Percentiles rank a stretch among this genome's conserved stretches.
Conservation (phyloP, 768 basidiomycete genomes). For the Amylocystis lapponica region DNA sequence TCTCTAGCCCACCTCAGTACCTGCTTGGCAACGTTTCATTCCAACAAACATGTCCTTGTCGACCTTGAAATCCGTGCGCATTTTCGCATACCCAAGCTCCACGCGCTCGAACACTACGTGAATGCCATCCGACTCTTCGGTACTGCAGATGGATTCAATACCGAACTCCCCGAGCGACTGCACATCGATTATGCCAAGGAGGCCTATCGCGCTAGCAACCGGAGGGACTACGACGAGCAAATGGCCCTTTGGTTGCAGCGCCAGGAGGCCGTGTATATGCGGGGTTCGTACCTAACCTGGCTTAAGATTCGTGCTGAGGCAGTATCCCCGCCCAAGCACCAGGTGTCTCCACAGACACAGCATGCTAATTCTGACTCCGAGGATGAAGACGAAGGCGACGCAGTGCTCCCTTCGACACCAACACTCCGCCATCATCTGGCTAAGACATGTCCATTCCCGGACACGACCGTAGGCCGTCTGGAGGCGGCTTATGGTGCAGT, state of each 20-base stretch:
- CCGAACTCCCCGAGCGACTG: slow-evolving; percentile 33
- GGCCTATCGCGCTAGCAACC: slow-evolving; percentile 30
- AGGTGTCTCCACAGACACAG: neutral
- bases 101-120: slow-evolving; percentile 30
- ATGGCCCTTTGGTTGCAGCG: slow-evolving; percentile 35
- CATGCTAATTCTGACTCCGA: no score
- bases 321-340: no score
- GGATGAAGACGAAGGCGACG: no score
- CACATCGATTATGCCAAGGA: slow-evolving; percentile 39
- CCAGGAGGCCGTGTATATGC: slow-evolving; percentile 22
- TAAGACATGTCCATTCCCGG: neutral
- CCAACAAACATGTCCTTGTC: slow-evolving; percentile 32
- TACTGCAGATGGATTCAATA: slow-evolving; percentile 35
- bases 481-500: neutral
- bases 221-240: slow-evolving; percentile 29
- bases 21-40: slow-evolving; percentile 21
- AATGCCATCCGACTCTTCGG: slow-evolving; percentile 27
- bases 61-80: slow-evolving; percentile 25
- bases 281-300: slow-evolving; percentile 12
- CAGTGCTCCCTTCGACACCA: neutral
- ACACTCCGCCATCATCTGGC: neutral
- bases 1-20: slow-evolving; percentile 8
- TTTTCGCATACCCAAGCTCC: slow-evolving; percentile 41
- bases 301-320: neutral
- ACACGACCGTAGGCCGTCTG: neutral